phyloP scores from a whole-genome alignment of 768 basidiomycete species.

The Sporobolomyces roseus region DNA sequence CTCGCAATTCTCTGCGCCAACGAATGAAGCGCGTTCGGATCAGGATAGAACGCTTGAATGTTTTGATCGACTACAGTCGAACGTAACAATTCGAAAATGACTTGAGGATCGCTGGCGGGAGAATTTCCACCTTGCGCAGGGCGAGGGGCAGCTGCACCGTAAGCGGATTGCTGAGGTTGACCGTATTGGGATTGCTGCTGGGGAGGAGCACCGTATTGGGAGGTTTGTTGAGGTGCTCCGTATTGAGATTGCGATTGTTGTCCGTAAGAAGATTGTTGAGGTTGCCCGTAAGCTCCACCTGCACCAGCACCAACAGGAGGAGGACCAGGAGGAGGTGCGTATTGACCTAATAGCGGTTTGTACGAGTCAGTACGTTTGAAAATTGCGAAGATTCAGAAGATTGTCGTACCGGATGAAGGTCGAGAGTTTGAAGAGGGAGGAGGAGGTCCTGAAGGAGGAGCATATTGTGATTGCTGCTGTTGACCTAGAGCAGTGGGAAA shows the following conservation, averaged over 20 bases:
- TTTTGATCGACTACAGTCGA: constrained; percentile 45
- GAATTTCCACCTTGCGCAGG: neutral
- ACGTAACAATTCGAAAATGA: constrained; percentile 15
- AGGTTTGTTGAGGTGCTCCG: constrained; percentile 2
- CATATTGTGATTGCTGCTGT: constrained; percentile 5
- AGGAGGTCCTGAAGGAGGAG: constrained; percentile 9
- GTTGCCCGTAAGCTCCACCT: constrained; percentile 14
- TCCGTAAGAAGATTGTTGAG: constrained; percentile 6
- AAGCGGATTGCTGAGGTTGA: constrained; percentile 3
- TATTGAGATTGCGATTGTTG: neutral
- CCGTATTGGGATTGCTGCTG: too few relatives aligned
- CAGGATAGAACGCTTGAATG: constrained; percentile 52
- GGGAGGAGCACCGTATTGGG: constrained; percentile 9
- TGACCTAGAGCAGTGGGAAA: neutral
- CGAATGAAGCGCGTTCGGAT: constrained; percentile 48
- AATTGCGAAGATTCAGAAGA: neutral
- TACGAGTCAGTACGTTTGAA: neutral
- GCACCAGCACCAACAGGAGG: constrained; percentile 5
- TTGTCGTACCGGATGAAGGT: constrained; percentile 1
- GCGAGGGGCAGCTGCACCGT: neutral
- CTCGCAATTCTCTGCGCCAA: constrained; percentile 50
- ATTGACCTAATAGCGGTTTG: neutral
- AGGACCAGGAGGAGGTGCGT: constrained; percentile 19
- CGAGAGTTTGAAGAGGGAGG: constrained; percentile 2
- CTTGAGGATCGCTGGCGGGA: neutral